Base-by-base conservation (phyloP, 169 alveolate species). In the Eimeria mitis region DNA sequence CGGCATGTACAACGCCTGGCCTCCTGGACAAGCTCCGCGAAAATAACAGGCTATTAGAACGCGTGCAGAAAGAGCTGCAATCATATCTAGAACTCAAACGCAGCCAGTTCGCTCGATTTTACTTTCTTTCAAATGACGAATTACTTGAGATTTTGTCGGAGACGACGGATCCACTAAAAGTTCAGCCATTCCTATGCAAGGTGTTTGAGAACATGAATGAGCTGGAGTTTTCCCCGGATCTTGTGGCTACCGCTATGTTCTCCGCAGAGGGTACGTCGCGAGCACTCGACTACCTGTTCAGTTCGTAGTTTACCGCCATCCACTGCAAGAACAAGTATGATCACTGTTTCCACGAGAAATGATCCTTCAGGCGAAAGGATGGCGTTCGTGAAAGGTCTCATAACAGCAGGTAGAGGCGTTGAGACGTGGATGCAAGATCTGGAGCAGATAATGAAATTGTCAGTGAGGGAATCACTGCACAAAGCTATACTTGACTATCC, bases 81-180 rank as follows among this genome's bases (percentile, higher is more conserved):
- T 99, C 98, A 94, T 99, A 99, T 96, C 97, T 99, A 54, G 99
- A 98, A 94, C 98, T 98, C 63, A 99, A 99, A 96, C 98, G 99
- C 95, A 98, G 98, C 95, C 99, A 99, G 94, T 99, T 99, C 97
- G 99, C 99, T 59, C 98, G 99, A 83, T 99, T 99, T 97, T 99
- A 98, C 95, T 99, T 99, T 98, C 99, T 99, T 85, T 98, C 99
- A 31, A 98, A 99, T 71, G 99, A 99, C 88, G 99, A 99, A 97
- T 97, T 99, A 73, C 97, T 99, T 73, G 99, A 98, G 96, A 99
- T 99, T 52, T 97, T 99, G 95, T 99, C 99, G 37, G 99, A 99
- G 94, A 99, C 99, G 95, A 99, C 99, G 97, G 98, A 97, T 95
- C 99, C 99, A 40, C 97, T 98, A 34, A 97, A 99, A 94, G 99